Evolutionary conservation across 495 filamentous ascomycete species (phyloP).

Genomic region (Hypomontagnella submonticulosa): DNA sequence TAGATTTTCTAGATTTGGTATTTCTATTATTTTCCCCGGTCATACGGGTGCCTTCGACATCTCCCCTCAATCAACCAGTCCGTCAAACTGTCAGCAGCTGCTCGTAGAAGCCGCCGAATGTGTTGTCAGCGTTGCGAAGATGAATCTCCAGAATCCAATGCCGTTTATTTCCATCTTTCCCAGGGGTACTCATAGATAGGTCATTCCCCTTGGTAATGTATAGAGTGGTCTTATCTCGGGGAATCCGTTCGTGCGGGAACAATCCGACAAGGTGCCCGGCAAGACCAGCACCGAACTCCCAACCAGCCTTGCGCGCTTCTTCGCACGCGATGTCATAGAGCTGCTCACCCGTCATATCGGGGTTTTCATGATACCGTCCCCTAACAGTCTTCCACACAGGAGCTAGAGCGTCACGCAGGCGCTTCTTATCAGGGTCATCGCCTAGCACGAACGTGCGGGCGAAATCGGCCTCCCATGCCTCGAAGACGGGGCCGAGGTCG

Average conservation of each 20-base stretch:
- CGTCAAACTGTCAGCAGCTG: conserved; percentile 56
- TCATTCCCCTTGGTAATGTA: conserved; percentile 59
- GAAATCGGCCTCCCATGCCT: conserved; percentile 63
- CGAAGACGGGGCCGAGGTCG: conserved; percentile 63
- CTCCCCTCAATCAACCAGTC: background rate
- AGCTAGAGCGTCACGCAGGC: conserved; percentile 57
- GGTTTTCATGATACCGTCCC: conserved; percentile 46
- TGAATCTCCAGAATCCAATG: conserved; percentile 67
- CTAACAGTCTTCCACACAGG: conserved; percentile 58
- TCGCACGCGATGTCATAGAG: conserved; percentile 54
- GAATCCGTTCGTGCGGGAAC: conserved; percentile 61
- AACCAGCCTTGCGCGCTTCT: conserved; percentile 46
- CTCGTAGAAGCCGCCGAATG: conserved; percentile 57
- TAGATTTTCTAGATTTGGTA: no score
- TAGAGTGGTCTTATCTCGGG: conserved; percentile 54
- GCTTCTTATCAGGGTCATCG: conserved; percentile 56
- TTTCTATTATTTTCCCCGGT: no score
- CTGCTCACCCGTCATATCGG: conserved; percentile 57
- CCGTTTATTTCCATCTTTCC: conserved; percentile 54
- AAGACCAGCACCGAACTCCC: conserved; percentile 55
- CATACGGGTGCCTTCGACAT: no score
- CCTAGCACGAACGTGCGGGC: conserved; percentile 53
- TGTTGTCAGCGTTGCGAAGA: conserved; percentile 53
- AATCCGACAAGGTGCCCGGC: conserved; percentile 55
- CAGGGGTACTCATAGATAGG: conserved; percentile 50